phyloP scores from a whole-genome alignment of 768 basidiomycete species.

The Butyriboletus loyo region DNA sequence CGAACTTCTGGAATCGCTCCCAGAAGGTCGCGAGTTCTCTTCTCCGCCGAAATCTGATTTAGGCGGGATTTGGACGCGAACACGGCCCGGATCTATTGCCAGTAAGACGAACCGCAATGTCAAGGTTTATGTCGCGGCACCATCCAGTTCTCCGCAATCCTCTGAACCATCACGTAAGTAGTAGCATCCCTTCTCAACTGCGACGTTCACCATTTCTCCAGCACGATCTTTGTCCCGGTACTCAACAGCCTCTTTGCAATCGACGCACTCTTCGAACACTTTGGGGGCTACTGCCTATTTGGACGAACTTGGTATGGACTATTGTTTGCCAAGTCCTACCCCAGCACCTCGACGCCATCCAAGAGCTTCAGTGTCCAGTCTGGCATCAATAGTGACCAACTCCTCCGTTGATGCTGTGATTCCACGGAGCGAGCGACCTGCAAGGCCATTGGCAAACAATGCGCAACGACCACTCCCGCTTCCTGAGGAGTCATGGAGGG shows the following conservation, averaged over 20 bases:
- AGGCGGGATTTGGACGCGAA: constrained; percentile 10
- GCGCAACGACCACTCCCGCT: constrained; percentile 13
- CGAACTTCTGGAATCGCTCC: constrained; percentile 45
- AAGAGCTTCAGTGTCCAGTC: constrained; percentile 48
- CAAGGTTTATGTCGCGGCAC: constrained; percentile 19
- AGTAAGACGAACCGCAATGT: constrained; percentile 16
- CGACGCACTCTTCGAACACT: constrained; percentile 28
- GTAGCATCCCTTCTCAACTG: background rate
- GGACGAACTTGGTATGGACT: constrained; percentile 31
- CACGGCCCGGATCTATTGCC: constrained; percentile 14
- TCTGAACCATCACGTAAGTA: constrained; percentile 17
- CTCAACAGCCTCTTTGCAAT: constrained; percentile 32
- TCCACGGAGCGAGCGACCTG: constrained; percentile 33
- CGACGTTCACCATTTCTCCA: constrained; percentile 2
- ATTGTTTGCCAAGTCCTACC: constrained; percentile 23
- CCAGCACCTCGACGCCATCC: constrained; percentile 16
- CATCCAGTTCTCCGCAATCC: background rate
- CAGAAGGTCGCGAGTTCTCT: constrained; percentile 47
- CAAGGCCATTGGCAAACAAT: constrained; percentile 8
- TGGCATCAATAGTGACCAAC: constrained; percentile 56
- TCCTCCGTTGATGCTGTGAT: constrained; percentile 58
- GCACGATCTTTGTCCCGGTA: constrained; percentile 18
- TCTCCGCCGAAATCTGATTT: constrained; percentile 14
- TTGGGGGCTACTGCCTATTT: constrained; percentile 23
- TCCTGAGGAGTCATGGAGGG: constrained; percentile 15